Conservation (phyloP, 768 basidiomycete species). For the Boletus rufocinnamomeus region DNA sequence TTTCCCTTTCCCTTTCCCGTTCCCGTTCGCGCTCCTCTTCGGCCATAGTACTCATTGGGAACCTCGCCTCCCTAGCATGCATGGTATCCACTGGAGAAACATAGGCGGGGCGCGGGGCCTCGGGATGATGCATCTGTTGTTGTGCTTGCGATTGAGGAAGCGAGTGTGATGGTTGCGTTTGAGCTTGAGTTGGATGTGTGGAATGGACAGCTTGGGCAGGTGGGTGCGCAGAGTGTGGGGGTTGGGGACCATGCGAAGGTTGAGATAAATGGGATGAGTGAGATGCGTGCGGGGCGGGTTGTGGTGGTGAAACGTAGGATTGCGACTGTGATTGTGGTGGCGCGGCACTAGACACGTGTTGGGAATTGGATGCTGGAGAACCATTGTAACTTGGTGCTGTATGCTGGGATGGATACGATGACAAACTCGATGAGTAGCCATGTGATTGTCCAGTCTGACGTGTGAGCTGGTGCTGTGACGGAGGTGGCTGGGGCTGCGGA, state of each 20-base stretch:
- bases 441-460: constrained; percentile 24
- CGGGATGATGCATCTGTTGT: constrained; percentile 28
- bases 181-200: constrained; percentile 20
- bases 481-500: constrained; percentile 8
- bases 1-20: constrained; percentile 23
- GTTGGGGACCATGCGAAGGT: constrained; percentile 15
- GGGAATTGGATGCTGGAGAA: constrained; percentile 22
- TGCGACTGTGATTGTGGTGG: constrained; percentile 31
- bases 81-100: constrained; percentile 33
- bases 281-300: constrained; percentile 11
- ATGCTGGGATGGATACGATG: constrained; percentile 20
- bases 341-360: constrained; percentile 12
- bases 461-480: constrained; percentile 22
- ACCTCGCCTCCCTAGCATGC: constrained; percentile 29
- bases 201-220: constrained; percentile 20
- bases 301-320: constrained; percentile 20
- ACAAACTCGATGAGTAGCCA: constrained; percentile 17
- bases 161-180: constrained; percentile 30
- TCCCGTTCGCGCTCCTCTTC: constrained; percentile 28
- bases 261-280: constrained; percentile 20
- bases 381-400: constrained; percentile 13
- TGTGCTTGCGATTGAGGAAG: constrained; percentile 31
- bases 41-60: constrained; percentile 7
- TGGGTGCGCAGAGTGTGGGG: constrained; percentile 17
- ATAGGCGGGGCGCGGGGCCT: constrained; percentile 24